Conservation (phyloP, 1,284 basidiomycete species). For the Naganishia liquefaciens region DNA sequence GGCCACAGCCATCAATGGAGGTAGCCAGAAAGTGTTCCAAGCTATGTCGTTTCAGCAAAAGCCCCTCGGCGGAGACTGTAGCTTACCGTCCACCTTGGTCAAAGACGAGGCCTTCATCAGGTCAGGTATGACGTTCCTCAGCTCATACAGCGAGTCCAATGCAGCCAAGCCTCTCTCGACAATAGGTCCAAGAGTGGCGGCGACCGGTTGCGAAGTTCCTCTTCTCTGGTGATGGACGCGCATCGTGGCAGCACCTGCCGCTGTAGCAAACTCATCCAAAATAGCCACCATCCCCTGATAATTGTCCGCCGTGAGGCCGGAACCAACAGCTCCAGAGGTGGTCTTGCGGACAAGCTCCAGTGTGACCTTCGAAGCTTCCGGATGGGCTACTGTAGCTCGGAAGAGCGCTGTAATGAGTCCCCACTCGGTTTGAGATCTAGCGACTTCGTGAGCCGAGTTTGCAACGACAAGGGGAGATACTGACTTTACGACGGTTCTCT, state of each 20-base stretch:
- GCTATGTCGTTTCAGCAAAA: constrained; percentile 56
- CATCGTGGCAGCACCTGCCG: constrained; percentile 66
- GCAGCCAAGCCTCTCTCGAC: constrained; percentile 79
- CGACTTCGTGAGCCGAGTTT: constrained; percentile 3
- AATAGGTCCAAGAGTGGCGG: constrained; percentile 60
- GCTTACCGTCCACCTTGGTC: constrained; percentile 44
- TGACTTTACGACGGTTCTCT: constrained; percentile 69
- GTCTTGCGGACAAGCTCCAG: constrained; percentile 73
- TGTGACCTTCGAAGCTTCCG: constrained; percentile 82
- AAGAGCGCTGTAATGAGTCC: constrained; percentile 88
- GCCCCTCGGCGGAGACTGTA: neutral
- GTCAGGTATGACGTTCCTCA: constrained; percentile 65
- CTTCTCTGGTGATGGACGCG: constrained; percentile 52
- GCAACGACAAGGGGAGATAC: constrained; percentile 28
- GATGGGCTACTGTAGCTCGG: constrained; percentile 77
- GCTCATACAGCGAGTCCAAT: constrained; percentile 73
- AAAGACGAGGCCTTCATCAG: constrained; percentile 59
- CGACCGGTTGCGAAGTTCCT: constrained; percentile 36
- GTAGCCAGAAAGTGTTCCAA: constrained; percentile 79
- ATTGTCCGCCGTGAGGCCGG: constrained; percentile 73
- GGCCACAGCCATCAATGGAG: constrained; percentile 73
- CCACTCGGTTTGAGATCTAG: constrained; percentile 91
- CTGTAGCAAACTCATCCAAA: constrained; percentile 81
- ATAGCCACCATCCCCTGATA: constrained; percentile 76
- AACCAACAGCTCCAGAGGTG: constrained; percentile 62